A percentile compares a stretch with the other conserved stretches of the same genome.
Evolutionary conservation across 768 basidiomycete species (phyloP).

Genomic region (Xanthoconium stramineum): DNA sequence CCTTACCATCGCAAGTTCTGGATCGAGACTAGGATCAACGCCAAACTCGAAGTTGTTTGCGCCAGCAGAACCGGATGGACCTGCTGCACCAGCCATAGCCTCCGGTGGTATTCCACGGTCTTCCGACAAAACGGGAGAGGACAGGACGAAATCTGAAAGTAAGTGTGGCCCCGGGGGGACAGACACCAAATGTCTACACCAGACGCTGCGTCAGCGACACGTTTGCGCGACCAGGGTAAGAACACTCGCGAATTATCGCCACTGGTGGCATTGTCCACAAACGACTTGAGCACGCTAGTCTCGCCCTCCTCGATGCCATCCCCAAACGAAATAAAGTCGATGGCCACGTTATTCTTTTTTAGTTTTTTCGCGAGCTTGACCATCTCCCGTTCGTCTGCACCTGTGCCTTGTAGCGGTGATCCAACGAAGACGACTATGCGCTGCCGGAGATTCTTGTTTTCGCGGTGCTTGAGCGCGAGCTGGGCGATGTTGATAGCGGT

Average conservation of each 20-base stretch:
- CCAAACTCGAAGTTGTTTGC: conserved; percentile 77
- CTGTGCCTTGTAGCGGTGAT: conserved; percentile 73
- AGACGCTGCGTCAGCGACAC: background rate
- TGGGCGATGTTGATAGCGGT: conserved; percentile 94
- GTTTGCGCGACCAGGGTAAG: background rate
- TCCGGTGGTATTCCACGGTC: conserved; percentile 73
- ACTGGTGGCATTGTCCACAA: conserved; percentile 79
- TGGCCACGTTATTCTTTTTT: conserved; percentile 98
- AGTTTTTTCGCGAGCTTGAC: conserved; percentile 92
- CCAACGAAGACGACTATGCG: conserved; percentile 93
- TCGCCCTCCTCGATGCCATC: conserved; percentile 77
- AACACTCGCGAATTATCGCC: conserved; percentile 80
- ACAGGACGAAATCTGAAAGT: conserved; percentile 77
- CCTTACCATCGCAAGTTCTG: conserved; percentile 92
- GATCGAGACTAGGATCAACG: conserved; percentile 93
- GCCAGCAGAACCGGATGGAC: conserved; percentile 45
- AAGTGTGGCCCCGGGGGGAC: conserved; percentile 76
- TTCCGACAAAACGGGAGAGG: conserved; percentile 77
- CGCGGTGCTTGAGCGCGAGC: conserved; percentile 93
- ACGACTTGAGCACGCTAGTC: conserved; percentile 67
- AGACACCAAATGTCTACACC: conserved; percentile 70
- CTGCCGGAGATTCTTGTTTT: conserved; percentile 97
- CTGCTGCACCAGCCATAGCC: conserved; percentile 51
- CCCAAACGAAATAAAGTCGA: conserved; percentile 89
- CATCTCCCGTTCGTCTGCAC: conserved; percentile 75